Evolutionary conservation across 2,329 filamentous ascomycete genomes (phyloP), one percentile per base, ranked within the genome.

Genomic region (Alternaria sp.): DNA sequence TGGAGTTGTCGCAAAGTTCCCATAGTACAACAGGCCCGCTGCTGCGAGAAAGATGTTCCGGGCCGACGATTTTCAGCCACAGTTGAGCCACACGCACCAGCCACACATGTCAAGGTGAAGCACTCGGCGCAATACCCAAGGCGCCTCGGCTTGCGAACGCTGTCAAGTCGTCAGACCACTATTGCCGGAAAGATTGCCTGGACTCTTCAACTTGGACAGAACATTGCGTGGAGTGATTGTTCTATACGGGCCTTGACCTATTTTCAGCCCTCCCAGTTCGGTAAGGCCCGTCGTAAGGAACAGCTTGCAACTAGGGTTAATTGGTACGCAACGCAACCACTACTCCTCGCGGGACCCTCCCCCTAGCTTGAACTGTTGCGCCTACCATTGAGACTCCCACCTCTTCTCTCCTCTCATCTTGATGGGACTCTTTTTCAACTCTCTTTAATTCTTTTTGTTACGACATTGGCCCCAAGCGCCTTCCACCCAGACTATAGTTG

Each of bases 231-330:
- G 34, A 28, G 26, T 24, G 53, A 36, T 46, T 41, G 34, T 26
- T 44, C 26, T 22, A 34, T 51, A 48, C 22, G 54, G 18, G 41
- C 54, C 41, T 42, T 24, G 47, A 48, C 48, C 66, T 68, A 71
- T 69, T 68, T 62, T 63, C 59, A 66, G 65, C 65, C 53, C 57
- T 51, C 67, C 68, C 66, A 61, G 59, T 68, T 65, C 52, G 66
- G 62, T 62, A 64, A 67, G 64, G 58, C 56, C 59, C 26, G 47
- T 49, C 53, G 61, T 57, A 65, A 64, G 48, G 61, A 59, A 65
- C 63, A 63, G 71, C 73, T 75, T 75, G 72, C 72, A 71, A 70
- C 63, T 68, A 68, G 64, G 64, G 68, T 72, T 56, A 69, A 72
- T 68, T 69, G 57, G 57, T 75, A 56, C 67, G 64, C 59, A 60